These are phyloP conservation scores for Fusarium buharicum DNA, from an alignment of 2,329 filamentous ascomycete genomes.

Conservation along the genomic window DNA sequence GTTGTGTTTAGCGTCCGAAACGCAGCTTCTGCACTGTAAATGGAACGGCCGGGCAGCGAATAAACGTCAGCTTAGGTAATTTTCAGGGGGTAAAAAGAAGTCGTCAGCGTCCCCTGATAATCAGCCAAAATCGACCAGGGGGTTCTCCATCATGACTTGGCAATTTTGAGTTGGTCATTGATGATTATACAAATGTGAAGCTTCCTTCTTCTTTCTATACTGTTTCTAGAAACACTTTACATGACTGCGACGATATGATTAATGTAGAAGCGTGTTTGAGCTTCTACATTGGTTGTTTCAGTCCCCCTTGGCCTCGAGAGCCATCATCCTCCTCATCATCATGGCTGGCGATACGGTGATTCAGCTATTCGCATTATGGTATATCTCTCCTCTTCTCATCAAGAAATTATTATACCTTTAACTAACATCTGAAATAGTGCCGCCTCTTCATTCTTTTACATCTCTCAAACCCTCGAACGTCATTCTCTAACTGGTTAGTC, in stretches of 20 bases:
- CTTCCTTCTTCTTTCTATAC: neutral
- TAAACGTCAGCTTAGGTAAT: slow-evolving; percentile 32
- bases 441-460: slow-evolving; percentile 60
- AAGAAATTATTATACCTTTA: too few relatives aligned
- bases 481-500: slow-evolving; percentile 61
- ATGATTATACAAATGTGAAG: neutral
- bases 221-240: neutral
- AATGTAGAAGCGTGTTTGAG: slow-evolving; percentile 4
- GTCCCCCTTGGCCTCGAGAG: slow-evolving; percentile 19
- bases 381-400: neutral
- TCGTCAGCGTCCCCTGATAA: slow-evolving; percentile 37
- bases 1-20: slow-evolving; percentile 10
- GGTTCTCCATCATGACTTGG: slow-evolving; percentile 34
- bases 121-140: slow-evolving; percentile 24
- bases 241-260: slow-evolving; percentile 31
- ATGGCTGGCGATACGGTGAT: slow-evolving; percentile 39
- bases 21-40: slow-evolving; percentile 5
- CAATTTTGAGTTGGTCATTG: neutral
- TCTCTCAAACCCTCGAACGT: slow-evolving; percentile 58
- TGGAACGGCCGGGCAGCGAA: neutral
- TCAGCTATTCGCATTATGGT: slow-evolving; percentile 43
- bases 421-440: slow-evolving; percentile 50
- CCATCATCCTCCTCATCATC: slow-evolving; percentile 25
- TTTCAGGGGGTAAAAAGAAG: slow-evolving; percentile 25
- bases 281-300: slow-evolving; percentile 23